Base-by-base conservation (phyloP, 2,329 filamentous ascomycete species). In the Hypoxylon sp. region DNA sequence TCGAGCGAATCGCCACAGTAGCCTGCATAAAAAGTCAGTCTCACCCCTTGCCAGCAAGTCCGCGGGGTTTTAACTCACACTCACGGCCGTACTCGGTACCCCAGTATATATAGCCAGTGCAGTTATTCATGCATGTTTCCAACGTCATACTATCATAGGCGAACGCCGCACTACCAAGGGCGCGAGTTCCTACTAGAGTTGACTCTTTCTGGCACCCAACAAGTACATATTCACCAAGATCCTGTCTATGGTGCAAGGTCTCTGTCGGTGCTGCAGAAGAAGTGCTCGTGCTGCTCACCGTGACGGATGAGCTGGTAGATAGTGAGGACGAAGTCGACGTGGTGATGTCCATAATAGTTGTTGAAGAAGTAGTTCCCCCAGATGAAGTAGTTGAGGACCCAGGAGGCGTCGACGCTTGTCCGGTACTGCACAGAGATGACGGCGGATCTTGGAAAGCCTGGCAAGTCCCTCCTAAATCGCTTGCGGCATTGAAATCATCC, bases 11-110 rank as follows among this genome's bases (percentile, higher is more conserved):
- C 82, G 35, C 83, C 84, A 74, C 85, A 87, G 71, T 84, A 86
- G 74, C 80, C 80, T 82, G 51, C 11, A 11, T 32, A 21, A 17
- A 37, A 29, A 27, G 54, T 74, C 29, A 76, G 70, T 56, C 42
- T 13, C 10, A 32, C 17, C 27, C 10, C 27, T 53, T 4, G 46
- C 31, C 31, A 32, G 21, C 46, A 24, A 47, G 2, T 29, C 11
- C 5, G 13, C 32, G 19, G 3, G 17, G 35, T 52, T 37, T 24
- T 32, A 53, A 75, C 79, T 78, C 64, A 81, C 84, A 86, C 74
- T 87, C 85, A 29, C 83, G 79, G 8, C 84, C 83, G 67, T 84
- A 87, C 71, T 87, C 85, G 5, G 84, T 83, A 2, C 82, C 85
- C 78, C 82, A 87, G 70, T 83, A 86, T 50, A 79, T 76, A 72